A percentile compares a stretch with the other conserved stretches of the same genome.
These are phyloP conservation scores for Leccinum subtestaceum DNA, from an alignment of 768 basidiomycete genomes.

Conservation along the genomic window DNA sequence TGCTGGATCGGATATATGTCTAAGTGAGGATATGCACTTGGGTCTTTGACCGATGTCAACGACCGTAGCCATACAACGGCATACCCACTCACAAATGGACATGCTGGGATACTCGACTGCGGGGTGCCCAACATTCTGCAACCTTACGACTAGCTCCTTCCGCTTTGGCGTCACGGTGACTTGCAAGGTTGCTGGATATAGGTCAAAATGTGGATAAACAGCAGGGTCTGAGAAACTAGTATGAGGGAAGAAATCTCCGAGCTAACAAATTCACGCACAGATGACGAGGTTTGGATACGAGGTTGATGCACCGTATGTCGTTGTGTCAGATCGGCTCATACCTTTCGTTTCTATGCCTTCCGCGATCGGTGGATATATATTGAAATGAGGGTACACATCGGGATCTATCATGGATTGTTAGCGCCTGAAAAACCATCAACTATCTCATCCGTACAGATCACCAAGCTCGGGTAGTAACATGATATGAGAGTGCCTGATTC, in stretches of 20 bases:
- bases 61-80: background rate
- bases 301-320: background rate
- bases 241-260: background rate
- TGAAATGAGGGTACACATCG: conserved; percentile 40
- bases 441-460: conserved; percentile 32
- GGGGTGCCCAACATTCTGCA: conserved; percentile 6
- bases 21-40: conserved; percentile 38
- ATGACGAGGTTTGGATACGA: conserved; percentile 17
- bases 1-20: conserved; percentile 36
- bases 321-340: background rate
- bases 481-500: conserved; percentile 1
- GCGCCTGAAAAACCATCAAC: conserved; percentile 1
- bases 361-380: conserved; percentile 34
- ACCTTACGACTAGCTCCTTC: conserved; percentile 38
- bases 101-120: conserved; percentile 25
- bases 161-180: conserved; percentile 47
- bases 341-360: background rate
- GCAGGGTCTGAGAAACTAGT: conserved; percentile 33
- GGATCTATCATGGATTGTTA: conserved; percentile 31
- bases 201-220: conserved; percentile 40
- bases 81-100: conserved; percentile 26
- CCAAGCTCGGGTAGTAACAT: conserved; percentile 37
- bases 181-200: conserved; percentile 35
- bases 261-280: conserved; percentile 10
- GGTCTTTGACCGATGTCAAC: conserved; percentile 36